phyloP scores from a whole-genome alignment of 73 alveolate genomes.

The Diophrys appendiculata region DNA sequence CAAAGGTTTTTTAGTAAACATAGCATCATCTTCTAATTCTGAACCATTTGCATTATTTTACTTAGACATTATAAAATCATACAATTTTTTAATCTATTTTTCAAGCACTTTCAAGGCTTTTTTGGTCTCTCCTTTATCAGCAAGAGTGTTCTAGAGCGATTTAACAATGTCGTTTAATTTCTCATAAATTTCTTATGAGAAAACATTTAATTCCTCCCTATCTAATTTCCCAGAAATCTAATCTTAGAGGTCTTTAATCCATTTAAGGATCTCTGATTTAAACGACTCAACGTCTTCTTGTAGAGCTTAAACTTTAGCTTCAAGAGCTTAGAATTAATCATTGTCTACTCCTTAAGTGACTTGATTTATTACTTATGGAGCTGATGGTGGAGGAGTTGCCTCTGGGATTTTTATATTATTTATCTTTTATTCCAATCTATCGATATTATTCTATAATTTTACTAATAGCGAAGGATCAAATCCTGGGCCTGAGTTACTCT shows the following conservation, averaged over 20 bases:
- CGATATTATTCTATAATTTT: no score
- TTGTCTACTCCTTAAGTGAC: no score
- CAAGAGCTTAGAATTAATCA: no score
- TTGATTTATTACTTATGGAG: constrained; percentile 9
- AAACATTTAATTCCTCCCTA: neutral
- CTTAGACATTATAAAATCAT: constrained; percentile 30
- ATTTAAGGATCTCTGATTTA: constrained; percentile 52
- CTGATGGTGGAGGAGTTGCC: constrained; percentile 5
- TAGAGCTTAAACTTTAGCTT: no score
- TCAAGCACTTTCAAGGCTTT: constrained; percentile 79
- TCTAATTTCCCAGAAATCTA: neutral
- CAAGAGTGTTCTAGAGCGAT: constrained; percentile 65
- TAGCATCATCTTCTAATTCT: constrained; percentile 74
- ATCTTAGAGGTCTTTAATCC: constrained; percentile 6
- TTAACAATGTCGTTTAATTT: constrained; percentile 72
- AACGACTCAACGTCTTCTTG: constrained; percentile 68
- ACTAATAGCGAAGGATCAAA: no score
- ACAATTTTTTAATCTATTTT: constrained; percentile 66
- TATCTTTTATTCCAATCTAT: no score
- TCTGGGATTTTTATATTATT: constrained; percentile 14
- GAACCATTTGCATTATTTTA: constrained; percentile 10
- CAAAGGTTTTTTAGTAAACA: constrained; percentile 82
- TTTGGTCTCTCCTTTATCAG: constrained; percentile 84
- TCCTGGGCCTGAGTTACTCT: no score
- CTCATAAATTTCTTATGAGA: constrained; percentile 1